These are phyloP conservation scores for Plectranthus barbatus DNA, from an alignment of 257 asterid genomes.

Conservation along the genomic window DNA sequence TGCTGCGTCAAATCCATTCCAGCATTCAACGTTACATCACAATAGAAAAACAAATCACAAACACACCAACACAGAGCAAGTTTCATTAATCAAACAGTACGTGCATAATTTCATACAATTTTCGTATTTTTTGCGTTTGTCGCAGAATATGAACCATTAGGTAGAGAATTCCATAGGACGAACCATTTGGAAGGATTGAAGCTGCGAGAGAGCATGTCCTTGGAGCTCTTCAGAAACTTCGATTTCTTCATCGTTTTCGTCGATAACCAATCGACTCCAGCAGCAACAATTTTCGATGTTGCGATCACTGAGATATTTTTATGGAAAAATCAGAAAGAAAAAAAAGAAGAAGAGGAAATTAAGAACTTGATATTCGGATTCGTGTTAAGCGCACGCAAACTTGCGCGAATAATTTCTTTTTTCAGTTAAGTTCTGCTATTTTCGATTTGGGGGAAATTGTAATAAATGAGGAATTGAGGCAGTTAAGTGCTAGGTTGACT, in stretches of 20 bases:
- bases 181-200: conserved; percentile 88
- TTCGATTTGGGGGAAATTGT: background rate
- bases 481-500: conserved; percentile 13
- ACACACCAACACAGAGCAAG: background rate
- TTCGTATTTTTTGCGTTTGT: background rate
- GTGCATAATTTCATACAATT: background rate
- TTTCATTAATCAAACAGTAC: background rate
- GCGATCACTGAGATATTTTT: background rate
- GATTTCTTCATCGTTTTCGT: conserved; percentile 56
- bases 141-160: background rate
- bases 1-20: conserved; percentile 43
- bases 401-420: background rate
- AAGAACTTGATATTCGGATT: background rate
- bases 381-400: conserved; percentile 1
- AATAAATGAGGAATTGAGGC: background rate
- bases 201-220: conserved; percentile 61
- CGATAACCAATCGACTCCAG: background rate
- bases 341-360: background rate
- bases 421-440: background rate
- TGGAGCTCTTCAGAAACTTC: conserved; percentile 51
- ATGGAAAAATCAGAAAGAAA: background rate
- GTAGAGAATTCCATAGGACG: background rate
- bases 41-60: background rate
- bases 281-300: background rate
- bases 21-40: background rate